phyloP scores from a whole-genome alignment of 2,329 filamentous ascomycete species.

The Pestalotiopsis sp. region DNA sequence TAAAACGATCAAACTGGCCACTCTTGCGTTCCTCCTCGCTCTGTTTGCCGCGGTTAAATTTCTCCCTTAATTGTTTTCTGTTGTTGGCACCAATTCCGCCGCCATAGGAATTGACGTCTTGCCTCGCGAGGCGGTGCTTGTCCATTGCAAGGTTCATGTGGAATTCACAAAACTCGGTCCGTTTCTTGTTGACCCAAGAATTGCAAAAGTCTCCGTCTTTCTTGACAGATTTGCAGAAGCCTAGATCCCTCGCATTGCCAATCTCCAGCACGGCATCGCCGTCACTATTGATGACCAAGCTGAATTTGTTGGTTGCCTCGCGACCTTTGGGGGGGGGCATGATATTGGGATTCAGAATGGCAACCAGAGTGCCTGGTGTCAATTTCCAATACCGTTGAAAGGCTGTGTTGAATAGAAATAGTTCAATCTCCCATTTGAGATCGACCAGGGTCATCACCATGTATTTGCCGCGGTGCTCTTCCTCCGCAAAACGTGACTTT shows the following conservation, averaged over 20 bases:
- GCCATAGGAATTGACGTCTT: constrained; percentile 43
- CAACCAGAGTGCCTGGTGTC: constrained; percentile 86
- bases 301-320: constrained; percentile 80
- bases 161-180: constrained; percentile 90
- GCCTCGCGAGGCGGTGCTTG: constrained; percentile 49
- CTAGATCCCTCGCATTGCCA: constrained; percentile 79
- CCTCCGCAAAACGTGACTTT: constrained; percentile 32
- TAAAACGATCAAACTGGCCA: constrained; percentile 56
- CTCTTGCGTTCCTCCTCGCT: constrained; percentile 26
- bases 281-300: constrained; percentile 79
- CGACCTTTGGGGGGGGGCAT: constrained; percentile 81
- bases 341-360: constrained; percentile 86
- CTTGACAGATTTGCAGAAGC: constrained; percentile 81
- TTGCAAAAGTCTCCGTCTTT: constrained; percentile 82
- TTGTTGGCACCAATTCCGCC: constrained; percentile 36
- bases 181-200: constrained; percentile 83
- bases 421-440: constrained; percentile 84
- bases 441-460: constrained; percentile 90
- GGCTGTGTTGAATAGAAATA: constrained; percentile 88
- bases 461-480: constrained; percentile 73
- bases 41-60: constrained; percentile 27
- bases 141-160: constrained; percentile 82
- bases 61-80: constrained; percentile 22
- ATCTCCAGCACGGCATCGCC: constrained; percentile 90
- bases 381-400: constrained; percentile 95